Conservation (phyloP, 1,284 basidiomycete species). For the Ganoderma boninense region DNA sequence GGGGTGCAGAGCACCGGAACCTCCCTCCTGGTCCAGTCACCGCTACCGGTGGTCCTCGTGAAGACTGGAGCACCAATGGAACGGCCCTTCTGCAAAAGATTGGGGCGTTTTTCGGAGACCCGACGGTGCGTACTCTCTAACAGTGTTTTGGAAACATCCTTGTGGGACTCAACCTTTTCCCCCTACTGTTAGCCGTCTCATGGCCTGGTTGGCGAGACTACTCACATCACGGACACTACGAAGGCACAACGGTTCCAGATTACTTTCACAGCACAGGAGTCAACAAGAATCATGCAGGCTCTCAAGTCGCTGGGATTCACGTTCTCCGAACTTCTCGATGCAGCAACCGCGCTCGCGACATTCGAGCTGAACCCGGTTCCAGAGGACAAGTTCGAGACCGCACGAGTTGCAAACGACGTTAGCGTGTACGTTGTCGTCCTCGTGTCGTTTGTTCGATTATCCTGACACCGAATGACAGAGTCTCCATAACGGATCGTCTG, state of each 20-base stretch:
- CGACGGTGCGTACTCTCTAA: background rate
- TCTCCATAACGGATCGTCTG: background rate
- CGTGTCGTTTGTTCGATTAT: background rate
- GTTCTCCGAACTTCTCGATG: slow-evolving; percentile 3
- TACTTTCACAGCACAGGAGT: background rate
- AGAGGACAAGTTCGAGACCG: background rate
- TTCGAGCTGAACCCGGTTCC: slow-evolving; percentile 2
- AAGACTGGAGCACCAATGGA: slow-evolving; percentile 17
- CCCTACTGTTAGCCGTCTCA: background rate
- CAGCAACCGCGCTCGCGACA: background rate
- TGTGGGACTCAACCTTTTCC: background rate
- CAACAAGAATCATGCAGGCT: background rate
- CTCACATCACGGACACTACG: background rate
- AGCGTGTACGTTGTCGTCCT: background rate
- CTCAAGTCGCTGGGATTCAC: background rate
- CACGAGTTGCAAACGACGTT: background rate
- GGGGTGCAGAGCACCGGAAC: slow-evolving; percentile 23
- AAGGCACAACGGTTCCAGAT: background rate
- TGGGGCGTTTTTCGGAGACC: background rate
- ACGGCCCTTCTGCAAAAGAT: slow-evolving; percentile 2
- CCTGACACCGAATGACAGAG: background rate
- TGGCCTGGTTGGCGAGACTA: background rate
- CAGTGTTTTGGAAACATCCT: background rate
- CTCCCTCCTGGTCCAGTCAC: slow-evolving; percentile 22
- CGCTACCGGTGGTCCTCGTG: slow-evolving; percentile 20